Evolutionary conservation across 495 filamentous ascomycete genomes (phyloP).

Genomic region (Aspergillus ostianus): DNA sequence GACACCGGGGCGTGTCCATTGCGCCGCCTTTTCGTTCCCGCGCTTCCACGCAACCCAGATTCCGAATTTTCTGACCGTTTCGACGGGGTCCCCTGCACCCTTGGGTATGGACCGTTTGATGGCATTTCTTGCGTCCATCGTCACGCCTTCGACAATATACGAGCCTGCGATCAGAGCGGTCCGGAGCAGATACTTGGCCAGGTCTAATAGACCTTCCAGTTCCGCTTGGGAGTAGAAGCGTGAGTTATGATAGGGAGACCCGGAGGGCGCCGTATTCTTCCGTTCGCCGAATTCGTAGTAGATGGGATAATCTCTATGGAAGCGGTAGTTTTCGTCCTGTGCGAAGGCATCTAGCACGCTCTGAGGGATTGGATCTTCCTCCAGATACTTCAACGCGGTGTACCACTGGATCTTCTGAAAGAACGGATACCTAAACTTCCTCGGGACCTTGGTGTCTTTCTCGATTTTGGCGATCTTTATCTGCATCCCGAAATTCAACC

Average conservation of each 20-base stretch:
- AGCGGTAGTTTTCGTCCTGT: conserved; percentile 51
- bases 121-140: conserved; percentile 53
- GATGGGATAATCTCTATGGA: conserved; percentile 53
- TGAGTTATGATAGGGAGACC: conserved; percentile 53
- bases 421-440: conserved; percentile 69
- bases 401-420: conserved; percentile 79
- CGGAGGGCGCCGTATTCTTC: conserved; percentile 44
- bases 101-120: conserved; percentile 66
- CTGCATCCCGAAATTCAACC: conserved; percentile 69
- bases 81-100: conserved; percentile 59
- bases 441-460: conserved; percentile 67
- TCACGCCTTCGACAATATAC: conserved; percentile 59
- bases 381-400: conserved; percentile 62
- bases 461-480: conserved; percentile 69
- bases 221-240: conserved; percentile 68
- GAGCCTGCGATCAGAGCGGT: conserved; percentile 67
- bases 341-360: conserved; percentile 56
- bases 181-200: conserved; percentile 63
- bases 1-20: conserved; percentile 59
- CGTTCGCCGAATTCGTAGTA: conserved; percentile 59
- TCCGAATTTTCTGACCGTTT: conserved; percentile 60
- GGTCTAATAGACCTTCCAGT: conserved; percentile 62
- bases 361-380: conserved; percentile 63
- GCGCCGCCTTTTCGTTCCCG: conserved; percentile 64
- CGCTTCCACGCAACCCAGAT: conserved; percentile 75